A percentile compares a stretch with the other conserved stretches of the same genome.
phyloP scores from a whole-genome alignment of 116 monocot species.

The Phalaenopsis hybrid region DNA sequence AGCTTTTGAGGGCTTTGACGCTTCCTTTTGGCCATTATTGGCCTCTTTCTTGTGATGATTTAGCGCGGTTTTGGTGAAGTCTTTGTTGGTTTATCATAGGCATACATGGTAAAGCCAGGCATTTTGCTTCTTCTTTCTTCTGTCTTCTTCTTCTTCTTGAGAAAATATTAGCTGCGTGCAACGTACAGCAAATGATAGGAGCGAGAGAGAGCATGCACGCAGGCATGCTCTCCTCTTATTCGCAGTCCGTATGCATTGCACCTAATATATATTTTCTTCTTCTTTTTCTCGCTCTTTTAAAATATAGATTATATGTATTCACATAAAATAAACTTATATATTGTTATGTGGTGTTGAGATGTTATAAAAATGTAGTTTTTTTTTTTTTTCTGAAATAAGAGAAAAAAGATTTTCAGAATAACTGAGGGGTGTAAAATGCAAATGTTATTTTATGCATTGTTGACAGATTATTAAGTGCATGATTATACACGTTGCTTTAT shows the following conservation, averaged over 20 bases:
- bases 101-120: slow-evolving; percentile 16
- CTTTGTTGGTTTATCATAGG: not conserved
- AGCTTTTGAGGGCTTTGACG: not conserved
- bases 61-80: not conserved
- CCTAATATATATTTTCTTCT: not conserved
- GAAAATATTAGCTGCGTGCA: too few species aligned
- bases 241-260: too few species aligned
- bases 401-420: not conserved
- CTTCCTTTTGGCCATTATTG: not conserved
- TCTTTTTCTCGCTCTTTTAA: not conserved
- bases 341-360: not conserved
- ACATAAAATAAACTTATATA: not conserved
- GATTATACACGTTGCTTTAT: too few species aligned
- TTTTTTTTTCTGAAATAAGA: not conserved
- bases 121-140: not conserved
- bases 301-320: too few species aligned
- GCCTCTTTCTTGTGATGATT: not conserved
- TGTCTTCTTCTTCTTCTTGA: not conserved
- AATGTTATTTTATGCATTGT: too few species aligned
- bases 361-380: not conserved
- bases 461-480: too few species aligned
- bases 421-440: not conserved
- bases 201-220: too few species aligned
- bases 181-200: too few species aligned
- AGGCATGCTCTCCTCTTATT: too few species aligned